Conservation (phyloP, 1,284 basidiomycete genomes). For the Ganoderma boninense region DNA sequence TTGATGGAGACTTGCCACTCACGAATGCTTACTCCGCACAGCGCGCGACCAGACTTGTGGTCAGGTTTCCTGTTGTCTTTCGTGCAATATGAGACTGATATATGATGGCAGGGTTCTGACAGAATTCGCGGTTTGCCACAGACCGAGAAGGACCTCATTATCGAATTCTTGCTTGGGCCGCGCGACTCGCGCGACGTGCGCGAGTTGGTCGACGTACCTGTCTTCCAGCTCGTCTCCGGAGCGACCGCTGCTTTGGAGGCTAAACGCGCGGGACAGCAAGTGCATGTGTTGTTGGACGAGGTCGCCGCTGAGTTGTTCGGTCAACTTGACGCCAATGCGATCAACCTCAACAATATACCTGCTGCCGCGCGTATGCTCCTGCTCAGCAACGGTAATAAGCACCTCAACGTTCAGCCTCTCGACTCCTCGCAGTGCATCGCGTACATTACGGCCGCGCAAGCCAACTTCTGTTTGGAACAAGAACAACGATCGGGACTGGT, state of each 20-base stretch:
- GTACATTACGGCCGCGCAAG: conserved; percentile 7
- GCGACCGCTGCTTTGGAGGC: not conserved
- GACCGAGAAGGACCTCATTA: conserved; percentile 9
- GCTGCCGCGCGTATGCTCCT: not conserved
- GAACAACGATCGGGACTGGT: not conserved
- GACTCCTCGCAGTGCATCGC: not conserved
- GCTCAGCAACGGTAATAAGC: not conserved
- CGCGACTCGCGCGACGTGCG: conserved; percentile 1
- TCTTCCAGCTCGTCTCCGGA: conserved; percentile 18
- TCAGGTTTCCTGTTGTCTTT: conserved; percentile 1
- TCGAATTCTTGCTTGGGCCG: conserved; percentile 18
- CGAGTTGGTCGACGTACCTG: conserved; percentile 13
- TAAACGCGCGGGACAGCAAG: not conserved
- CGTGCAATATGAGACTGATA: not conserved
- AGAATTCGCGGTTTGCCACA: not conserved
- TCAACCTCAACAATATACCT: conserved; percentile 15
- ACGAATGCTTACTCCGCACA: conserved; percentile 3
- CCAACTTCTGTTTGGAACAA: not conserved
- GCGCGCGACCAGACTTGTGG: conserved; percentile 8
- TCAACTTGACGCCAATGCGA: conserved; percentile 13
- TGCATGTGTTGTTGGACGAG: conserved; percentile 12
- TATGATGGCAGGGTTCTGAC: not conserved
- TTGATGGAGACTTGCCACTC: conserved; percentile 2
- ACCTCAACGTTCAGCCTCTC: conserved; percentile 15
- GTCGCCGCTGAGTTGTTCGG: conserved; percentile 18